phyloP scores from a whole-genome alignment of 805 yeast genomes.

The Candida stauntonica region DNA sequence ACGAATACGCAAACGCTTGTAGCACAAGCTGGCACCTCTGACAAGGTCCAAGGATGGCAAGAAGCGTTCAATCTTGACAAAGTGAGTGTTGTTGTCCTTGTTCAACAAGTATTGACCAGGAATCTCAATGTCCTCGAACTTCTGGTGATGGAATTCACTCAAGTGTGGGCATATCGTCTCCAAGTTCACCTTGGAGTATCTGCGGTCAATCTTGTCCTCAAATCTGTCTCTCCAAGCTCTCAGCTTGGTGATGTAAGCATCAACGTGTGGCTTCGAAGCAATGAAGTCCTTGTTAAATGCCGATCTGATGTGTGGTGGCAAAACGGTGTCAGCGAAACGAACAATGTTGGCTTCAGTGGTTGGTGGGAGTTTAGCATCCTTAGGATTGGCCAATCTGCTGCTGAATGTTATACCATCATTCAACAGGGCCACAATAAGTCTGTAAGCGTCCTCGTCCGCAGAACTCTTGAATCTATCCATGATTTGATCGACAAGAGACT shows the following conservation, averaged over 20 bases:
- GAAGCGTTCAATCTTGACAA: conserved; percentile 89
- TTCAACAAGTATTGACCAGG: conserved; percentile 94
- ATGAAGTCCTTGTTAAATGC: conserved; percentile 93
- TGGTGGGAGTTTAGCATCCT: conserved; percentile 87
- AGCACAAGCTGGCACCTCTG: conserved; percentile 87
- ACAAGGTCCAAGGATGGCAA: conserved; percentile 83
- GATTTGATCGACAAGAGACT: conserved; percentile 93
- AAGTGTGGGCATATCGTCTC: conserved; percentile 93
- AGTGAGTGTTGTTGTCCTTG: conserved; percentile 85
- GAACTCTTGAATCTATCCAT: conserved; percentile 89
- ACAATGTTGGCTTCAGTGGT: conserved; percentile 86
- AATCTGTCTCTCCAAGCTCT: conserved; percentile 90
- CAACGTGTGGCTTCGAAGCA: conserved; percentile 79
- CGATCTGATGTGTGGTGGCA: conserved; percentile 82
- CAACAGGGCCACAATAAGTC: conserved; percentile 85
- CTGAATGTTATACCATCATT: conserved; percentile 92
- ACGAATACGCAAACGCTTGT: conserved; percentile 80
- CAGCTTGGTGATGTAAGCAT: conserved; percentile 75
- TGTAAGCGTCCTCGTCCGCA: conserved; percentile 93
- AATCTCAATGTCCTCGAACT: conserved; percentile 94
- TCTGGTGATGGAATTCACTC: conserved; percentile 96
- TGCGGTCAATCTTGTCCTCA: conserved; percentile 86
- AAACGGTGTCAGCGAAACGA: conserved; percentile 86
- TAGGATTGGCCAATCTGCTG: conserved; percentile 80
- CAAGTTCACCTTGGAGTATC: conserved; percentile 72